phyloP scores from a whole-genome alignment of 495 filamentous ascomycete genomes.

The Pyrenopolyporus hunteri region DNA sequence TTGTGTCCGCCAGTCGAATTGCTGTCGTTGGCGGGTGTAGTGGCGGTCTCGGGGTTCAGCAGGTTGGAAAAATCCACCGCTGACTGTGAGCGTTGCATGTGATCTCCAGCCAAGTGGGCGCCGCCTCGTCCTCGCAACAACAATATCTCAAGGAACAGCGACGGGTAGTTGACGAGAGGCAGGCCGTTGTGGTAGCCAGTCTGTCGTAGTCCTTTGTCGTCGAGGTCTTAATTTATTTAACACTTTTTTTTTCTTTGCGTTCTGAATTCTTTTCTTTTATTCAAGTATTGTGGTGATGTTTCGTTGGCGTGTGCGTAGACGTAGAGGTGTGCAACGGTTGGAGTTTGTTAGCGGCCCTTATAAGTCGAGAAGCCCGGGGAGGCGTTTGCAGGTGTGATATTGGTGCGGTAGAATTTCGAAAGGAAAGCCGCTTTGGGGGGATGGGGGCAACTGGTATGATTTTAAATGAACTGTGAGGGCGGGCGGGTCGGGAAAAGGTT shows the following conservation, averaged over 20 bases:
- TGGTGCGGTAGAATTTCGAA: constrained; percentile 41
- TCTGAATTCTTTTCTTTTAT: not conserved
- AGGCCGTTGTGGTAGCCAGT: not conserved
- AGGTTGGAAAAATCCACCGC: constrained; percentile 80
- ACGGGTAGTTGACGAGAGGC: constrained; percentile 6
- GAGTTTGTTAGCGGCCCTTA: constrained; percentile 24
- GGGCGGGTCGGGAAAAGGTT: constrained; percentile 42
- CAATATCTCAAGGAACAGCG: constrained; percentile 6
- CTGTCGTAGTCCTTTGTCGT: not conserved
- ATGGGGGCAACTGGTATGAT: constrained; percentile 43
- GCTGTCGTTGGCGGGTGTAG: constrained; percentile 43
- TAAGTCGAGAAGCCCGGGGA: constrained; percentile 30
- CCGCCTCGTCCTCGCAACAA: constrained; percentile 32
- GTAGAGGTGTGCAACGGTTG: not conserved
- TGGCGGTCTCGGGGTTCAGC: constrained; percentile 66
- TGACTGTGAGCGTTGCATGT: constrained; percentile 76
- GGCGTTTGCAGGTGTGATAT: constrained; percentile 29
- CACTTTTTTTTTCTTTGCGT: not conserved
- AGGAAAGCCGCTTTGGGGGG: constrained; percentile 36
- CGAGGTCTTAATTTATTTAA: not conserved
- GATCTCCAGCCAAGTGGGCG: constrained; percentile 53
- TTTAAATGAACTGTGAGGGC: constrained; percentile 45
- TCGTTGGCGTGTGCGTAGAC: constrained; percentile 13
- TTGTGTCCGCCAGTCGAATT: constrained; percentile 24
- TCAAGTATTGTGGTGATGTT: constrained; percentile 7